These are phyloP conservation scores for Boletus subparvulus DNA, from an alignment of 768 basidiomycete genomes.

Conservation along the genomic window DNA sequence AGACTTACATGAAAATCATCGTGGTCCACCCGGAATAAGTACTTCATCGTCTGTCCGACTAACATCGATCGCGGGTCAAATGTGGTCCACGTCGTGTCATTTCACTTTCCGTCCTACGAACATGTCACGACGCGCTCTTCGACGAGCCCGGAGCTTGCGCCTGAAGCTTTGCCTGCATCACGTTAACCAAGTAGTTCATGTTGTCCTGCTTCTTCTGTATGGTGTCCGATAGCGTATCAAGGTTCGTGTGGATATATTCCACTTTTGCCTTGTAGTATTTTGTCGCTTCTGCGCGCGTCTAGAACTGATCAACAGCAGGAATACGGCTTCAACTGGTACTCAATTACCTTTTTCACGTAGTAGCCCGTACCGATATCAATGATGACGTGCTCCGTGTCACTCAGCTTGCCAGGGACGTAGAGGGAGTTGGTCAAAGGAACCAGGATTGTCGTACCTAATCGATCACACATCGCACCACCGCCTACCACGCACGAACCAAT, in stretches of 20 bases:
- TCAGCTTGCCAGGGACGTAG: constrained; percentile 90
- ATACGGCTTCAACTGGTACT: constrained; percentile 8
- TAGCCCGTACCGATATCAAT: constrained; percentile 97
- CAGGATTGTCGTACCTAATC: constrained; percentile 78
- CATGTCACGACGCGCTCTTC: constrained; percentile 21
- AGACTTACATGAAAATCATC: not conserved
- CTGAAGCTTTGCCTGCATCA: constrained; percentile 67
- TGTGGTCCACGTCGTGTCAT: not conserved
- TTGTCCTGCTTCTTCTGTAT: constrained; percentile 92
- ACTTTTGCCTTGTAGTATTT: constrained; percentile 83
- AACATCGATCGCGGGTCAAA: not conserved
- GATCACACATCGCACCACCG: not conserved
- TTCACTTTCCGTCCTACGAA: not conserved
- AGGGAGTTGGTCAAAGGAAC: constrained; percentile 94
- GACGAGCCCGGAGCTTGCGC: constrained; percentile 18
- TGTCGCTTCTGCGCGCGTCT: constrained; percentile 80
- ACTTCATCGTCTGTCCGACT: not conserved
- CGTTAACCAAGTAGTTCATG: constrained; percentile 66
- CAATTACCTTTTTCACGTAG: constrained; percentile 84
- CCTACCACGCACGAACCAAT: not conserved
- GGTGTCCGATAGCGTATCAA: constrained; percentile 84
- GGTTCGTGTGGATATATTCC: constrained; percentile 76
- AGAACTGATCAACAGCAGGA: constrained; percentile 7
- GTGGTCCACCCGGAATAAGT: not conserved
- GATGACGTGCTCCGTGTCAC: constrained; percentile 82